Base-by-base conservation (phyloP, 106 monocot species). In the Acanthochlamys bracteata region DNA sequence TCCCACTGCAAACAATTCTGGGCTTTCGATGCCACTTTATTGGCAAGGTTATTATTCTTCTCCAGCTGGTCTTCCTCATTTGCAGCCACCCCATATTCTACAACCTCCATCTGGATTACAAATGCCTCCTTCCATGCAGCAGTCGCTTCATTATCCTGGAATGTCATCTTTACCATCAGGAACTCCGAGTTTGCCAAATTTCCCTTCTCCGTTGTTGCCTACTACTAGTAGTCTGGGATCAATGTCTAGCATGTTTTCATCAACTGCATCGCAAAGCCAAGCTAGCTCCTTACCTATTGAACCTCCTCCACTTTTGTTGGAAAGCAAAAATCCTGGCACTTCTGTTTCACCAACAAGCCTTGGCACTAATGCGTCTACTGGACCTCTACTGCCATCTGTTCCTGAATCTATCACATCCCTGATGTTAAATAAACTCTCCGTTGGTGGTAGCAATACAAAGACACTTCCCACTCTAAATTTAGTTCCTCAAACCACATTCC, bases 21-120 rank as follows among this genome's bases (percentile, higher is more conserved):
- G 80, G 15, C 82, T 80, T 59, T 66, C 70, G 56, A 76, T 89
- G 72, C 93, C 93, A 27, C 78, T 89, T 70, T 83, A 88, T 64
- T 83, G 80, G 88, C 93, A 70, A 69, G 85, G 85, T 39, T 93
- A 72, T 67, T 93, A 89, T 82, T 41, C 84, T 26, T 74, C 83
- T 14, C 61, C 85, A 43, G 65, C 65, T 47, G 74, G 78, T 25
- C 61, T 79, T 71, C 77, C 89, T 45, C 80, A 80, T 62, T 47
- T 86, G 64, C 92, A 85, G 49, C 85, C 80, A 33, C 76, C 78
- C 39, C 61, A 83, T 20, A 51, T 86, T 42, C 71, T 81, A 12
- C 76, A 70, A 9, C 82, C 75, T 20, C 79, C 82, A 70, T 75
- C 84, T 65, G 92, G 80, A 54, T 63, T 93, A 39, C 53, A 84